Conservation (phyloP, 2,329 filamentous ascomycete genomes). For the Hymenoscyphus occultus region DNA sequence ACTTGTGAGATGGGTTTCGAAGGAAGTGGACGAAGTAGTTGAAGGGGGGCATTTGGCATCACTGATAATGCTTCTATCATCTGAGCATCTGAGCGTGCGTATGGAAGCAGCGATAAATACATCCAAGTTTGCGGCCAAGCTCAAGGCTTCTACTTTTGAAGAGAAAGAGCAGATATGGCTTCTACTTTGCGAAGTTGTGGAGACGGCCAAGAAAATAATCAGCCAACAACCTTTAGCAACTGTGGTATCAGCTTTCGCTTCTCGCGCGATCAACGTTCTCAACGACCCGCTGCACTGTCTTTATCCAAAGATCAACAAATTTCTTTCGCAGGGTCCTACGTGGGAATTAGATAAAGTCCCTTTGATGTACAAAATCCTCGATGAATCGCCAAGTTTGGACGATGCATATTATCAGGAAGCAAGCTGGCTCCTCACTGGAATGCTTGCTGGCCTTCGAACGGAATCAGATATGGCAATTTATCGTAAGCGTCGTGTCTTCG, state of each 20-base stretch:
- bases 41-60: constrained; percentile 71
- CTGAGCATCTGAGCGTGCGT: constrained; percentile 70
- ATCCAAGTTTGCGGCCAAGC: constrained; percentile 59
- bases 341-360: constrained; percentile 76
- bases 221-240: constrained; percentile 63
- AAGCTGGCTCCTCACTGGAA: constrained; percentile 69
- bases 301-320: constrained; percentile 83
- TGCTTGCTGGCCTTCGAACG: constrained; percentile 65
- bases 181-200: constrained; percentile 73
- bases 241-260: constrained; percentile 72
- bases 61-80: constrained; percentile 73
- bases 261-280: constrained; percentile 66
- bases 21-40: constrained; percentile 73
- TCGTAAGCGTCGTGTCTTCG: constrained; percentile 64
- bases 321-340: constrained; percentile 71
- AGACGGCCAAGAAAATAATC: constrained; percentile 62
- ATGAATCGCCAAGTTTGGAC: constrained; percentile 67
- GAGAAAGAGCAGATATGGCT: constrained; percentile 78
- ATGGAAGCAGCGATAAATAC: constrained; percentile 72
- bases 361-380: constrained; percentile 60
- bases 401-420: constrained; percentile 71
- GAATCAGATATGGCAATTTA: constrained; percentile 58
- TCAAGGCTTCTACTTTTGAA: constrained; percentile 66
- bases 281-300: constrained; percentile 75
- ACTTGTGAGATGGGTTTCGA: constrained; percentile 66